Evolutionary conservation across 176 grass and related monocot species (phyloP).

Genomic region (Juncus inflexus): DNA sequence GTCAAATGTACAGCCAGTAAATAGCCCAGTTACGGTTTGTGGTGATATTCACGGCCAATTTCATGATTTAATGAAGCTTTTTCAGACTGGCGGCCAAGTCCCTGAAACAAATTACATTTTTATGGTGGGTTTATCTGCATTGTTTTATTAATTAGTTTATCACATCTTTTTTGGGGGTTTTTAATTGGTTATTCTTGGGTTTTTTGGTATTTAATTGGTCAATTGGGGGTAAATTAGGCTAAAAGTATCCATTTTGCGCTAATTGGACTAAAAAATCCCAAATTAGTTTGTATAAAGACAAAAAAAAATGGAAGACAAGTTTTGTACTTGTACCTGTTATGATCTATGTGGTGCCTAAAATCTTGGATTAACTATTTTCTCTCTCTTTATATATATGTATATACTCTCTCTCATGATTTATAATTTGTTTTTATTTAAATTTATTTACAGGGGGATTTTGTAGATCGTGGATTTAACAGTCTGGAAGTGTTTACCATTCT

Average conservation of each 20-base stretch:
- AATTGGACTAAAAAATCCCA: too few relatives aligned
- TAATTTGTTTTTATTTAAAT: not conserved
- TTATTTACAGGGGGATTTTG: conserved; percentile 84
- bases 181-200: not conserved
- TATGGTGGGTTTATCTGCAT: conserved; percentile 50
- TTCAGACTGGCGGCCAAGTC: conserved; percentile 93
- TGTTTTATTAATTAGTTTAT: not conserved
- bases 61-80: conserved; percentile 99
- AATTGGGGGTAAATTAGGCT: too few relatives aligned
- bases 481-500: conserved; percentile 98
- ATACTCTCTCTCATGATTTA: too few relatives aligned
- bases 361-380: too few relatives aligned
- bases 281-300: too few relatives aligned
- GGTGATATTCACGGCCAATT: conserved; percentile 98
- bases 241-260: too few relatives aligned
- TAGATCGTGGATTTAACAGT: conserved; percentile 97
- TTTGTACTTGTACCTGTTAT: too few relatives aligned
- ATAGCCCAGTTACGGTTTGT: conserved; percentile 95
- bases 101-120: conserved; percentile 99
- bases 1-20: conserved; percentile 97
- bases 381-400: too few relatives aligned
- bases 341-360: too few relatives aligned
- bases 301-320: too few relatives aligned
- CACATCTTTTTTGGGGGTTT: conserved; percentile 6
- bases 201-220: not conserved